Conservation (phyloP, 139 green algal species). For the Chlamydomonas sp. region DNA sequence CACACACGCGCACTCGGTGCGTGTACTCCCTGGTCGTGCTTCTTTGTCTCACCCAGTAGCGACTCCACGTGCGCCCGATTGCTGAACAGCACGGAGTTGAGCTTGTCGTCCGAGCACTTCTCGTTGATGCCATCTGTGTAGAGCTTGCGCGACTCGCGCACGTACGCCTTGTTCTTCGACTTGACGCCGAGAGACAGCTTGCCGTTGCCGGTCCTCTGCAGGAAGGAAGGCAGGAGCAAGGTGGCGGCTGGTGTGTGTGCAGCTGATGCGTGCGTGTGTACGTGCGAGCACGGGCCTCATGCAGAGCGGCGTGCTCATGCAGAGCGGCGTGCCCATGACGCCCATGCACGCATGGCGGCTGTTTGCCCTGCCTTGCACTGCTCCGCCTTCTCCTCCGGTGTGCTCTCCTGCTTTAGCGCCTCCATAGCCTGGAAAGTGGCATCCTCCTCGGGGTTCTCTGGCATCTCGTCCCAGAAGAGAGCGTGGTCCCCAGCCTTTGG, state of each 20-base stretch:
- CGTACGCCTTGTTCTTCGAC: conserved; percentile 63
- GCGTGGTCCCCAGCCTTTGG: conserved; percentile 37
- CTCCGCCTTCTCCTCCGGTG: conserved; percentile 58
- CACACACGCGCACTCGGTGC: not conserved
- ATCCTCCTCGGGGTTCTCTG: conserved; percentile 48
- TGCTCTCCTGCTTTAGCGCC: conserved; percentile 60
- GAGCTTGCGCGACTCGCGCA: conserved; percentile 62
- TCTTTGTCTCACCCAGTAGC: conserved; percentile 41
- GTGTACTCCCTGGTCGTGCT: not conserved
- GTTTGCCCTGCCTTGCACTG: conserved; percentile 53
- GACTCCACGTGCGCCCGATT: conserved; percentile 77
- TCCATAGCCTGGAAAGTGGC: conserved; percentile 56
- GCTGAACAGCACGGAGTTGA: conserved; percentile 38
- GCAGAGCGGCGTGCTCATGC: not conserved
- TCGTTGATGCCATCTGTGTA: conserved; percentile 49
- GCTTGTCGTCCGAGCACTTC: not conserved
- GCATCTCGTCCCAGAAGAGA: conserved; percentile 66
- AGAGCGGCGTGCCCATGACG: no score
- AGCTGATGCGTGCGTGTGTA: not conserved
- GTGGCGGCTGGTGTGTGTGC: not conserved
- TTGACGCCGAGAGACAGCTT: conserved; percentile 55
- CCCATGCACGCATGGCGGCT: no score
- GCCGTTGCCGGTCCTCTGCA: conserved; percentile 73
- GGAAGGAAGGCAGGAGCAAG: not conserved
- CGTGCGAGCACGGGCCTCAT: no score